phyloP scores from a whole-genome alignment of 2,329 filamentous ascomycete genomes.

The Colletotrichum sp. region DNA sequence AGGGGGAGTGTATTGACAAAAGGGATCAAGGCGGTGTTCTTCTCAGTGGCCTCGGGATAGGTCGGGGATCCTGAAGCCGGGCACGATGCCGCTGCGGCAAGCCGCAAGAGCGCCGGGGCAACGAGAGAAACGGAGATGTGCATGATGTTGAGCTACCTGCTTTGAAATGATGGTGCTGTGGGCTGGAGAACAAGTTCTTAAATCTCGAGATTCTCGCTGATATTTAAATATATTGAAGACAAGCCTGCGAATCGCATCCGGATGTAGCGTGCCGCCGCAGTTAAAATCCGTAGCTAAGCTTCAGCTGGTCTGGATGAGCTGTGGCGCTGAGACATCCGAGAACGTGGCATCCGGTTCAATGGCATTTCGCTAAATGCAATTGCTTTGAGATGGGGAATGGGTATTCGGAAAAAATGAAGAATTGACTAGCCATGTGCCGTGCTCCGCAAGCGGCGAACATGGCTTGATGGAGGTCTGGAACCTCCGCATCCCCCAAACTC shows the following conservation, averaged over 20 bases:
- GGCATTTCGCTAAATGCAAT: neutral
- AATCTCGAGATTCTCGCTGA: neutral
- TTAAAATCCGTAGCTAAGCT: neutral
- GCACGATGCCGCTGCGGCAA: neutral
- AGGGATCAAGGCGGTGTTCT: neutral
- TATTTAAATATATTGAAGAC: neutral
- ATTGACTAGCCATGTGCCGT: neutral
- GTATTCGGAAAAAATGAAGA: neutral
- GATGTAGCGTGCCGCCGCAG: neutral
- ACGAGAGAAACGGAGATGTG: neutral
- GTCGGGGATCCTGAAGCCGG: neutral
- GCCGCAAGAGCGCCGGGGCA: neutral
- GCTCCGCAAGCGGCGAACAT: neutral
- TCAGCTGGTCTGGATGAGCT: neutral
- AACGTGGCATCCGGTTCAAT: neutral
- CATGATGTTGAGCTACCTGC: neutral
- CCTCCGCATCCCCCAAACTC: neutral
- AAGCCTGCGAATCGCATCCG: fast-evolving
- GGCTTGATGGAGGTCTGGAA: neutral
- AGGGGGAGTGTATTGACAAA: neutral
- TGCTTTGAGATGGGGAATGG: neutral
- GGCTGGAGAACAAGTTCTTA: neutral
- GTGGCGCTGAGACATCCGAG: neutral
- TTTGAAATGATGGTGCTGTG: neutral
- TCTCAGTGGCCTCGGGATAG: neutral